Conservation (phyloP, 1,139 yeast species). For the Blastobotrys niveus region DNA sequence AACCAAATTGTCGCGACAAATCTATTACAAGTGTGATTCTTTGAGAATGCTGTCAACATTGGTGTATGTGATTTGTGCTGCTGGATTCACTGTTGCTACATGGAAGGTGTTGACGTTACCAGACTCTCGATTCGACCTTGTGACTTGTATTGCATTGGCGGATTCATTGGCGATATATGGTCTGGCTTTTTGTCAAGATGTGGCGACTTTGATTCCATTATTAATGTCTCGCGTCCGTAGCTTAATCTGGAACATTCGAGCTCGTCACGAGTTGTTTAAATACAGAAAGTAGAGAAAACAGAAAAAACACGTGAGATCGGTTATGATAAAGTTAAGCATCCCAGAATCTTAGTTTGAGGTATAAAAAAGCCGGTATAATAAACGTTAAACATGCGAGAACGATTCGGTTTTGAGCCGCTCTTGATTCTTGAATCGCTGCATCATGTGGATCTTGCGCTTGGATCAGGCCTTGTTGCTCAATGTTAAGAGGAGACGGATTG, state of each 20-base stretch:
- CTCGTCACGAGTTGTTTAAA: background rate
- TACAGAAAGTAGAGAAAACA: no score
- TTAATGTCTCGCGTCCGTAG: background rate
- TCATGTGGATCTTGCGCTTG: background rate
- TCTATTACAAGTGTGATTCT: conserved; percentile 18
- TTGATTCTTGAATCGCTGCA: conserved; percentile 14
- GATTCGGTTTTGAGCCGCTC: conserved; percentile 22
- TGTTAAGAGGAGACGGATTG: background rate
- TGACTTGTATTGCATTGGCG: conserved; percentile 23
- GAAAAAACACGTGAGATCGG: background rate
- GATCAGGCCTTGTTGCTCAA: background rate
- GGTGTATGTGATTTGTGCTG: conserved; percentile 19
- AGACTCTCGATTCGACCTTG: conserved; percentile 20
- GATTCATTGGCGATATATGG: conserved; percentile 23
- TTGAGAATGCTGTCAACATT: conserved; percentile 18
- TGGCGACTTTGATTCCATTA: conserved; percentile 16
- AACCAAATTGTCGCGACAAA: conserved; percentile 15
- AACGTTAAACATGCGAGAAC: conserved; percentile 22
- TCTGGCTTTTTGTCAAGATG: conserved; percentile 22
- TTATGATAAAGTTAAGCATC: background rate
- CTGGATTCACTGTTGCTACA: conserved; percentile 17
- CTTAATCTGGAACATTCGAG: background rate
- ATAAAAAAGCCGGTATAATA: conserved; percentile 22
- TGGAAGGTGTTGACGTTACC: conserved; percentile 16
- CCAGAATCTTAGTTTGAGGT: conserved; percentile 22